Percentiles rank a stretch among this genome's conserved stretches.
Evolutionary conservation across 805 yeast species (phyloP).

Genomic region (Lachancea sp.): DNA sequence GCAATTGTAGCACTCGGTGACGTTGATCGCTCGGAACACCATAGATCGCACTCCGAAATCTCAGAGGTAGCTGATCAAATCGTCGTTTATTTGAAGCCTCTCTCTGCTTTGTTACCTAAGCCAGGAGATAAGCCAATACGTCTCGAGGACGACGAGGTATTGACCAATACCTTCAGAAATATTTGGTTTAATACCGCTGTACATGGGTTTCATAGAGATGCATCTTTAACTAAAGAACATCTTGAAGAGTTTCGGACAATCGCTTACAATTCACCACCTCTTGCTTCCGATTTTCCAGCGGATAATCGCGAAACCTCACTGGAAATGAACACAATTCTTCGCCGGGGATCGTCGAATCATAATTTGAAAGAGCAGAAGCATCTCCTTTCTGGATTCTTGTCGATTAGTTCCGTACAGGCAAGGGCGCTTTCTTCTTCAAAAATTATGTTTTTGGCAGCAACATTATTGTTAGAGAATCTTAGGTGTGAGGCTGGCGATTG

Average conservation of each 20-base stretch:
- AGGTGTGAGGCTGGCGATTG: conserved; percentile 79
- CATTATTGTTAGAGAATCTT: conserved; percentile 69
- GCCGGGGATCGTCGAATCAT: conserved; percentile 82
- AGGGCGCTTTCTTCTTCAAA: conserved; percentile 62
- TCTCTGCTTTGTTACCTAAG: conserved; percentile 68
- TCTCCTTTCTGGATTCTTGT: conserved; percentile 37
- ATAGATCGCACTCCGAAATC: conserved; percentile 69
- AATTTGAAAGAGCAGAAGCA: conserved; percentile 72
- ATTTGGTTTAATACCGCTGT: conserved; percentile 92
- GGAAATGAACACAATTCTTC: conserved; percentile 82
- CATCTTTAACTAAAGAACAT: conserved; percentile 47
- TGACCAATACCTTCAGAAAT: conserved; percentile 64
- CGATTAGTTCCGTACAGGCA: conserved; percentile 44
- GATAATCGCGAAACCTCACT: conserved; percentile 85
- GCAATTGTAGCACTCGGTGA: conserved; percentile 75
- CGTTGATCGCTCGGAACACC: conserved; percentile 65
- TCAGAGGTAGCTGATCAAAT: conserved; percentile 65
- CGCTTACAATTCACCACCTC: conserved; percentile 82
- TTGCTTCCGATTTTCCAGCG: conserved; percentile 75
- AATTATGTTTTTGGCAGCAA: conserved; percentile 80
- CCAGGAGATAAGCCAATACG: conserved; percentile 40
- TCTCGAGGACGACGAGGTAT: conserved; percentile 35
- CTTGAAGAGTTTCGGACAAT: conserved; percentile 51
- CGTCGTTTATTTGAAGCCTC: conserved; percentile 56
- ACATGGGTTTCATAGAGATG: conserved; percentile 72